Conservation (phyloP, 2,329 filamentous ascomycete genomes). For the Trematosphaeria pertusa region DNA sequence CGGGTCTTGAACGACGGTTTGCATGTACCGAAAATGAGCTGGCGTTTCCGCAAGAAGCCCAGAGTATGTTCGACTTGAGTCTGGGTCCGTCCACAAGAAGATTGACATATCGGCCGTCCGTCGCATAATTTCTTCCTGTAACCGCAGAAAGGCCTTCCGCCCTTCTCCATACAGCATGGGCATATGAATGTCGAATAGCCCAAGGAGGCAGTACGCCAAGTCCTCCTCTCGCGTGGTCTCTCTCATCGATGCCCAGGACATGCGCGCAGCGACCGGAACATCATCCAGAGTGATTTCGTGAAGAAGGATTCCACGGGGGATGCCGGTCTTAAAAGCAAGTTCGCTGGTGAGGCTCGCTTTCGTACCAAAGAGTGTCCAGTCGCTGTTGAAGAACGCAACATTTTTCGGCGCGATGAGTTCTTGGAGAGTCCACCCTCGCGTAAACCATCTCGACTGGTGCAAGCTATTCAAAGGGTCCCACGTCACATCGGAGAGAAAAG, state of each 20-base stretch:
- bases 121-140: constrained; percentile 12
- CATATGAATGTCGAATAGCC: constrained; percentile 20
- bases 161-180: constrained; percentile 17
- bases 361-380: constrained; percentile 3
- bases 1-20: background rate
- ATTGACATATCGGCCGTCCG: constrained; percentile 1
- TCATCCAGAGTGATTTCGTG: background rate
- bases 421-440: constrained; percentile 15
- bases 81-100: background rate
- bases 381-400: constrained; percentile 6
- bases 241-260: constrained; percentile 19
- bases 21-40: background rate
- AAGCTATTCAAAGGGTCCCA: background rate
- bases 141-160: constrained; percentile 6
- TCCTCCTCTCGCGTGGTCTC: constrained; percentile 20
- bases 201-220: constrained; percentile 21
- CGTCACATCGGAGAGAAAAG: constrained; percentile 1
- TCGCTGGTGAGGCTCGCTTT: background rate
- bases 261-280: constrained; percentile 2
- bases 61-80: background rate
- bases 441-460: constrained; percentile 9
- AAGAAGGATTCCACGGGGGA: background rate
- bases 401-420: constrained; percentile 14
- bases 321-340: background rate
- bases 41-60: background rate